These are phyloP conservation scores for Silene coronaria DNA, from an alignment of 179 eudicot species.

Conservation along the genomic window DNA sequence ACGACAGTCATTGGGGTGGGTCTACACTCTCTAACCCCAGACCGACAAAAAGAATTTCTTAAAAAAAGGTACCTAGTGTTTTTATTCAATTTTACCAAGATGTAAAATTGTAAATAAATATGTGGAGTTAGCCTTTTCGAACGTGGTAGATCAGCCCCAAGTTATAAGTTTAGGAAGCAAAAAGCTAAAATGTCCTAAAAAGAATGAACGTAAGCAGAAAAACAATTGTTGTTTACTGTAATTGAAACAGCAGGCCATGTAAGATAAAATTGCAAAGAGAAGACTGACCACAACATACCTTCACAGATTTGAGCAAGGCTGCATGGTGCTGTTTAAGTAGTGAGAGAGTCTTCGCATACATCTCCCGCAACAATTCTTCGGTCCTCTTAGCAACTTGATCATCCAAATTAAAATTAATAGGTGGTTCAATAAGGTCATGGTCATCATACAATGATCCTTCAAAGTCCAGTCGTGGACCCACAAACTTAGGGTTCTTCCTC, in stretches of 20 bases:
- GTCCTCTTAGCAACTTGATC: slow-evolving; percentile 67
- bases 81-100: background rate
- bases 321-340: slow-evolving; percentile 67
- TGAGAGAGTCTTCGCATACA: slow-evolving; percentile 56
- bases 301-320: slow-evolving; percentile 75
- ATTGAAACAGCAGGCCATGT: background rate
- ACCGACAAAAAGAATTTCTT: too few species aligned
- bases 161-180: background rate
- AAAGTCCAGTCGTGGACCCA: slow-evolving; percentile 84
- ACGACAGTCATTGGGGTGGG: background rate
- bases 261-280: background rate
- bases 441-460: slow-evolving; percentile 74
- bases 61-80: too few species aligned
- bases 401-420: slow-evolving; percentile 67
- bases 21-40: too few species aligned
- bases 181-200: background rate
- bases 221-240: background rate
- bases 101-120: background rate
- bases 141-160: background rate
- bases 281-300: slow-evolving; percentile 39
- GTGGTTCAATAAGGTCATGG: slow-evolving; percentile 56
- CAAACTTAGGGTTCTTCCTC: slow-evolving; percentile 58
- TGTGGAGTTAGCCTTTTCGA: background rate
- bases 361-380: slow-evolving; percentile 57
- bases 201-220: background rate